phyloP scores from a whole-genome alignment of 768 basidiomycete species.

The Lentinula edodes region DNA sequence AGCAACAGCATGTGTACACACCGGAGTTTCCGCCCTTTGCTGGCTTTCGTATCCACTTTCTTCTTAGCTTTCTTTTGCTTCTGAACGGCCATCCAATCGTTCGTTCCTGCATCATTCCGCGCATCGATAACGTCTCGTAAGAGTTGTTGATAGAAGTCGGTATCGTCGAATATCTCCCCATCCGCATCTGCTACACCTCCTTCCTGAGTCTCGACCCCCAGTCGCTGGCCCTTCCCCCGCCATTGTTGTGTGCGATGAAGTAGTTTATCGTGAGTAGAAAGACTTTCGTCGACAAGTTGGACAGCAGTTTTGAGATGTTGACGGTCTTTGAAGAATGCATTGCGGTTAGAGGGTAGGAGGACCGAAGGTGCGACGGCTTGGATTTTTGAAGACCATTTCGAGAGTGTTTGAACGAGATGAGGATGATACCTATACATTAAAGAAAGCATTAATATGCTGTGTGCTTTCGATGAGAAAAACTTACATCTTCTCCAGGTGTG shows the following conservation, averaged over 20 bases:
- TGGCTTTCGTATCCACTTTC: slow-evolving; percentile 93
- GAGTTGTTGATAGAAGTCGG: slow-evolving; percentile 90
- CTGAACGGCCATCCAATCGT: slow-evolving; percentile 62
- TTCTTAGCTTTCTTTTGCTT: slow-evolving; percentile 72
- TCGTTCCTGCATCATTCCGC: slow-evolving; percentile 34
- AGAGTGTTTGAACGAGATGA: slow-evolving; percentile 68
- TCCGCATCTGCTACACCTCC: slow-evolving; percentile 26
- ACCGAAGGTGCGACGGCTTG: slow-evolving; percentile 84
- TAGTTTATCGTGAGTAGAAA: slow-evolving; percentile 52
- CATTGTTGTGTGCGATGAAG: slow-evolving; percentile 58
- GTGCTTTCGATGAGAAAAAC: slow-evolving; percentile 15
- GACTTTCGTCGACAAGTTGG: slow-evolving; percentile 72
- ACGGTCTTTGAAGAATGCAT: slow-evolving; percentile 57
- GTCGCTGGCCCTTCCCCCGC: slow-evolving; percentile 41
- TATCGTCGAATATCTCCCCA: slow-evolving; percentile 72
- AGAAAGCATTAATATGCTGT: neutral
- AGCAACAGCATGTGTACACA: slow-evolving; percentile 24
- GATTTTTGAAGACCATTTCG: slow-evolving; percentile 96
- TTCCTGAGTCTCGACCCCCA: slow-evolving; percentile 30
- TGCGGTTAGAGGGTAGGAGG: slow-evolving; percentile 64
- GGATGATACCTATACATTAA: slow-evolving; percentile 50
- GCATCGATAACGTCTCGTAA: slow-evolving; percentile 88
- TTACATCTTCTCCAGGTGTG: slow-evolving; percentile 49
- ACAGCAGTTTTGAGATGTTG: slow-evolving; percentile 59
- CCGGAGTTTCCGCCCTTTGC: slow-evolving; percentile 92